phyloP scores from a whole-genome alignment of 129 eudicot species.

The Calendula officinalis region DNA sequence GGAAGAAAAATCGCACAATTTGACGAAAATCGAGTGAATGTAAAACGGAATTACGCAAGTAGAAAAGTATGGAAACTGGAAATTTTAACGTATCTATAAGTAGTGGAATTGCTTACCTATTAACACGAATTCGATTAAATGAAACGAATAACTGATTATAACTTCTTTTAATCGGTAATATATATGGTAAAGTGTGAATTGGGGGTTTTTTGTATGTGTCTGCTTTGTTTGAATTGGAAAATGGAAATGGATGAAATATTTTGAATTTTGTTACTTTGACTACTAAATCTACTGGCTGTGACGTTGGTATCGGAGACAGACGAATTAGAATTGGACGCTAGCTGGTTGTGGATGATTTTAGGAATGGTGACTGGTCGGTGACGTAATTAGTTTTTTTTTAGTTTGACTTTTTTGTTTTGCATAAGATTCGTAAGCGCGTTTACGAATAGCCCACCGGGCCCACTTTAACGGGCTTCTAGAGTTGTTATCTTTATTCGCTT shows the following conservation, averaged over 20 bases:
- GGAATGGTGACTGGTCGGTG: not conserved
- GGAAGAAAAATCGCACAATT: not conserved
- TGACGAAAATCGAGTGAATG: not conserved
- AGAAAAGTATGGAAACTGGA: not conserved
- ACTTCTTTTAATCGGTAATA: not conserved
- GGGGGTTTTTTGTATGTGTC: not conserved
- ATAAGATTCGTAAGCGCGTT: not conserved
- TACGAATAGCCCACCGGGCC: not conserved
- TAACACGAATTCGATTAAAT: not conserved
- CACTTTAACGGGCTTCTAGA: too few relatives aligned
- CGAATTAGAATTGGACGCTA: not conserved
- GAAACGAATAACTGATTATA: not conserved
- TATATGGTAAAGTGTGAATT: not conserved
- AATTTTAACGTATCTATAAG: too few relatives aligned
- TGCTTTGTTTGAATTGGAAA: constrained; percentile 2
- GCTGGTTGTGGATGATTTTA: not conserved
- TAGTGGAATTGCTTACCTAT: not conserved
- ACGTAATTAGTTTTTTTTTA: not conserved
- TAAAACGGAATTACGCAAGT: not conserved
- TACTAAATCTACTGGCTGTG: not conserved
- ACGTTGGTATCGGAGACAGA: not conserved
- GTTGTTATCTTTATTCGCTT: too few relatives aligned
- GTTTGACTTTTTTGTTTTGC: not conserved
- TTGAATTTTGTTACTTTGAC: not conserved
- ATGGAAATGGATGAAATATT: too few relatives aligned